phyloP scores from a whole-genome alignment of 2,329 filamentous ascomycete genomes.

The Penicillium sp. region DNA sequence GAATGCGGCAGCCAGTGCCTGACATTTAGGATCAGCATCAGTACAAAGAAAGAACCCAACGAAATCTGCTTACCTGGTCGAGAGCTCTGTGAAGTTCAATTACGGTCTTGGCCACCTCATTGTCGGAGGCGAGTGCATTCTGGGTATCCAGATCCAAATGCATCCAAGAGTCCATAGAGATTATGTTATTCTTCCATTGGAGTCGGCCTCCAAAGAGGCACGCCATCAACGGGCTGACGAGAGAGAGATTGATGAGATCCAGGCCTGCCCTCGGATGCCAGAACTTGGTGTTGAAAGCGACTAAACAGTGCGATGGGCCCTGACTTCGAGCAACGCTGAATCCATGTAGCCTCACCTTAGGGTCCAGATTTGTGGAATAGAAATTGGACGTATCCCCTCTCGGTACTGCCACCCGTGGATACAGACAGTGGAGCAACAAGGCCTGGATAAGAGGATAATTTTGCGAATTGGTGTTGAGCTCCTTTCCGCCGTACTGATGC shows the following conservation, averaged over 20 bases:
- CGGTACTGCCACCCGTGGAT: slow-evolving; percentile 46
- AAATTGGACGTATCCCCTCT: neutral
- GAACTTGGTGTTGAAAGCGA: slow-evolving; percentile 11
- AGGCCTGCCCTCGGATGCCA: neutral
- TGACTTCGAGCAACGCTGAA: too few relatives aligned
- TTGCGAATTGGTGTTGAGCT: slow-evolving; percentile 47
- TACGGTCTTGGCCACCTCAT: slow-evolving; percentile 26
- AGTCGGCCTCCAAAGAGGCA: slow-evolving; percentile 29
- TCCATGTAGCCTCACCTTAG: too few relatives aligned
- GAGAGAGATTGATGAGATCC: slow-evolving; percentile 32
- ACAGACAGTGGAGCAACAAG: slow-evolving; percentile 46
- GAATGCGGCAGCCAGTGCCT: neutral
- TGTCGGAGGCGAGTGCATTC: slow-evolving; percentile 1
- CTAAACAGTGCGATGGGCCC: slow-evolving; percentile 2
- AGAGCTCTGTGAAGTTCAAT: slow-evolving; percentile 38
- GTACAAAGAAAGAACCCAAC: neutral
- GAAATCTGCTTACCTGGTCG: slow-evolving; percentile 21
- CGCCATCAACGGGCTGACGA: slow-evolving; percentile 27
- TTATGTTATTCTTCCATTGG: slow-evolving; percentile 10
- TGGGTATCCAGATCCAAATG: slow-evolving; percentile 24
- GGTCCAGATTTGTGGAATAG: too few relatives aligned
- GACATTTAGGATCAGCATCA: neutral
- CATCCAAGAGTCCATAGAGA: slow-evolving; percentile 40
- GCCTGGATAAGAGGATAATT: slow-evolving; percentile 47
- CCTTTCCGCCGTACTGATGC: slow-evolving; percentile 34